A percentile compares a stretch with the other conserved stretches of the same genome.
Conservation (phyloP, 2,329 filamentous ascomycete species). For the Capronia coronata region DNA sequence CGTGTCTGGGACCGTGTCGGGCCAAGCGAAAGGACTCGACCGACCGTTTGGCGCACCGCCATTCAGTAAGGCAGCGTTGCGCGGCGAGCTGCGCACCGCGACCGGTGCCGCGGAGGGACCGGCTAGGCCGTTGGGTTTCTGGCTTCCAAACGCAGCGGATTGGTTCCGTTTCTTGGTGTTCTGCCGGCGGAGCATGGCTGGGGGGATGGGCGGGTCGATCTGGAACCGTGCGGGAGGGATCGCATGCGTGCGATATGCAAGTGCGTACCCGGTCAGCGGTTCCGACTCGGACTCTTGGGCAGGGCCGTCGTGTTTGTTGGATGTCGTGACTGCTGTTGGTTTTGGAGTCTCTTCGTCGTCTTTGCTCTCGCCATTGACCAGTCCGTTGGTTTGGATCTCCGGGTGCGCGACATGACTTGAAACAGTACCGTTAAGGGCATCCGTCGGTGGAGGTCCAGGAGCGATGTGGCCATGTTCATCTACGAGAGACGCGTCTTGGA, state of each 20-base stretch:
- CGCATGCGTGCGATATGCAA: constrained; percentile 22
- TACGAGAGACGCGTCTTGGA: constrained; percentile 15
- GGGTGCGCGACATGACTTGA: constrained; percentile 5
- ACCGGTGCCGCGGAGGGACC: constrained; percentile 8
- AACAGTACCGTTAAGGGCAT: constrained; percentile 15
- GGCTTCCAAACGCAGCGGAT: constrained; percentile 16
- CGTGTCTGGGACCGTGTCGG: constrained; percentile 12
- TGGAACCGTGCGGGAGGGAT: constrained; percentile 28
- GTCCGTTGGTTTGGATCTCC: constrained; percentile 18
- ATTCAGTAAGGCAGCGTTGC: constrained; percentile 20
- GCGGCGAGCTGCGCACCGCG: constrained; percentile 24
- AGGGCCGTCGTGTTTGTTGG: background rate
- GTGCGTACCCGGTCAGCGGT: constrained; percentile 25
- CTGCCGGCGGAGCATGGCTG: constrained; percentile 25
- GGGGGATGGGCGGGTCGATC: constrained; percentile 28
- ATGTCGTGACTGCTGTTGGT: no score
- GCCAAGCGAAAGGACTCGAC: constrained; percentile 10
- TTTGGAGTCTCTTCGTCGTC: background rate
- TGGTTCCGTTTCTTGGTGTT: constrained; percentile 23
- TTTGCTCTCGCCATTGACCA: constrained; percentile 13
- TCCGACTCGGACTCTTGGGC: no score
- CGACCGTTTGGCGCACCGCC: constrained; percentile 12
- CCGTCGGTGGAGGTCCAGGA: constrained; percentile 27
- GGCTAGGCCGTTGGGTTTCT: constrained; percentile 8
- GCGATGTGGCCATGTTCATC: constrained; percentile 21